phyloP scores from a whole-genome alignment of 495 filamentous ascomycete species.

The Penicillium samsonianum region DNA sequence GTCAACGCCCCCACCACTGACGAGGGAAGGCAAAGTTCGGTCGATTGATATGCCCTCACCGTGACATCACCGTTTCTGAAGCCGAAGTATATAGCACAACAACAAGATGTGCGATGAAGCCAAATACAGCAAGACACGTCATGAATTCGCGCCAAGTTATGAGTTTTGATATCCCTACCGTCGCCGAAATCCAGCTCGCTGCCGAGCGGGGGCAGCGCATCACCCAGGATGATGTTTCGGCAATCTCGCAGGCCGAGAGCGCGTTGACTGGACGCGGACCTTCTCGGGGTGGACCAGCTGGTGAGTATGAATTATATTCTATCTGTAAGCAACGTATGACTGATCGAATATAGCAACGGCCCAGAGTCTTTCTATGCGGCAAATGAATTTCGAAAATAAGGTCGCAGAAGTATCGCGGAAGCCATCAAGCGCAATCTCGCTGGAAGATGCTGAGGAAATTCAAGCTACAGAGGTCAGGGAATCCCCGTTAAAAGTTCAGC shows the following conservation, averaged over 20 bases:
- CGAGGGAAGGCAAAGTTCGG: constrained; percentile 5
- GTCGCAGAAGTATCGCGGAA: constrained; percentile 36
- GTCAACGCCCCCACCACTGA: constrained; percentile 15
- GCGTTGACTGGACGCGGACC: constrained; percentile 47
- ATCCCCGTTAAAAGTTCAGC: not conserved
- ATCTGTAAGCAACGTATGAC: not conserved
- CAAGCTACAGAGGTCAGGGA: constrained; percentile 34
- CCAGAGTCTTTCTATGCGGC: constrained; percentile 37
- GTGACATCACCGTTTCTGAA: constrained; percentile 32
- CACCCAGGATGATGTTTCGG: constrained; percentile 35
- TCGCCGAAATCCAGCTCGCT: constrained; percentile 38
- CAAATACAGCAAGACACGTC: not conserved
- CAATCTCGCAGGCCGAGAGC: constrained; percentile 40
- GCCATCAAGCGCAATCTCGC: constrained; percentile 35
- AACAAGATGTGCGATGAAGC: not conserved
- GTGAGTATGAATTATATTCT: constrained; percentile 27
- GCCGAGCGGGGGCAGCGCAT: constrained; percentile 39
- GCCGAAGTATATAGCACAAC: constrained; percentile 19
- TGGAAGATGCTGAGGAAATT: constrained; percentile 36
- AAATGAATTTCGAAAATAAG: constrained; percentile 43
- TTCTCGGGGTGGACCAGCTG: constrained; percentile 58
- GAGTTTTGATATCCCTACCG: constrained; percentile 29
- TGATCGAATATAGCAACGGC: constrained; percentile 31
- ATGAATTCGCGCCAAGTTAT: constrained; percentile 6
- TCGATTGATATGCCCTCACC: constrained; percentile 26